These are phyloP conservation scores for Pholiota conissans DNA, from an alignment of 768 basidiomycete genomes.

Conservation along the genomic window DNA sequence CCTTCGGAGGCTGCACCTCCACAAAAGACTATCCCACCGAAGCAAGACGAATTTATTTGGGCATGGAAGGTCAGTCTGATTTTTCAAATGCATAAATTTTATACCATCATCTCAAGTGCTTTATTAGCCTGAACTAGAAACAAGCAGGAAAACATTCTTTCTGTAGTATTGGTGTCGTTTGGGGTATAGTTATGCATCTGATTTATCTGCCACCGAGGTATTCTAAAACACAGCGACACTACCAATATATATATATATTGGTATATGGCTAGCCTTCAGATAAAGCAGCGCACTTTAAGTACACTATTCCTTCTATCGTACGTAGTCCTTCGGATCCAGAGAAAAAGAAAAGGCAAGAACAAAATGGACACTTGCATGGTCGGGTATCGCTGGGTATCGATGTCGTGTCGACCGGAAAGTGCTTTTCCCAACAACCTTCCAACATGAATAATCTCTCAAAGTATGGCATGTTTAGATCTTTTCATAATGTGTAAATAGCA, in stretches of 20 bases:
- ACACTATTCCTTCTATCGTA: too few species aligned
- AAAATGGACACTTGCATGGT: too few species aligned
- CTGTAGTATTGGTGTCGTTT: slow-evolving; percentile 40
- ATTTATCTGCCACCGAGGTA: too few species aligned
- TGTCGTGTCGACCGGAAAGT: too few species aligned
- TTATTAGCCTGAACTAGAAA: slow-evolving; percentile 87
- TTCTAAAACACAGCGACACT: too few species aligned
- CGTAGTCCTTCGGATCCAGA: too few species aligned
- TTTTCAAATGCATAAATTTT: background rate
- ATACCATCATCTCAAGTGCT: slow-evolving; percentile 8
- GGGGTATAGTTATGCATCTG: background rate
- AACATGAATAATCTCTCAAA: background rate
- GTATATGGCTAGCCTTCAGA: too few species aligned
- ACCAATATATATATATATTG: too few species aligned
- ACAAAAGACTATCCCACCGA: slow-evolving; percentile 51
- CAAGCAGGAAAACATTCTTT: slow-evolving; percentile 89
- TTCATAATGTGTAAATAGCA: background rate
- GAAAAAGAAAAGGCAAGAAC: too few species aligned
- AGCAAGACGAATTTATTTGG: slow-evolving; percentile 83
- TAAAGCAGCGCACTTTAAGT: too few species aligned
- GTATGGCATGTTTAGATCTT: background rate
- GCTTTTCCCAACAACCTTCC: background rate
- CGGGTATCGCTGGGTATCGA: too few species aligned
- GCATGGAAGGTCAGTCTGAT: slow-evolving; percentile 75
- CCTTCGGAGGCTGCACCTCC: slow-evolving; percentile 19